Evolutionary conservation across 2,329 filamentous ascomycete species (phyloP).

Genomic region (Alternaria incomplexa): DNA sequence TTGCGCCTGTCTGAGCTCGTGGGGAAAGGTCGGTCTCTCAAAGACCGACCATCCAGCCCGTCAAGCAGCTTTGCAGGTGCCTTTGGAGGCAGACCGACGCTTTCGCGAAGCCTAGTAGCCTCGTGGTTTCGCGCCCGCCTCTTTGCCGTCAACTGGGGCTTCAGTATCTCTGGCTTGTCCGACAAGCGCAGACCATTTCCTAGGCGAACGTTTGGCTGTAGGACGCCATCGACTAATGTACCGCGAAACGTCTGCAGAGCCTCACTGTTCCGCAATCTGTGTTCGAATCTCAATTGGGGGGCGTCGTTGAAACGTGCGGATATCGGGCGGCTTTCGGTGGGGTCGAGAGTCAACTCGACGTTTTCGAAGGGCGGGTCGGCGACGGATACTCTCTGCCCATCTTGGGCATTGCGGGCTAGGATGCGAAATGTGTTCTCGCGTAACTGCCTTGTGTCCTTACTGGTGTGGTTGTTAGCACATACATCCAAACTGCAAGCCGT

Average conservation of each 20-base stretch:
- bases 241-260: constrained; percentile 24
- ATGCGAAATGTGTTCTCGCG: constrained; percentile 1
- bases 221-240: constrained; percentile 21
- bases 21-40: not conserved
- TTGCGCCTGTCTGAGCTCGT: not conserved
- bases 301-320: constrained; percentile 4
- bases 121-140: not conserved
- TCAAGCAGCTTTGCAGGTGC: not conserved
- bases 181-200: constrained; percentile 18
- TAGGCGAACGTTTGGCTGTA: constrained; percentile 31
- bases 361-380: constrained; percentile 12
- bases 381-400: constrained; percentile 9
- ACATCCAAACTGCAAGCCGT: no score
- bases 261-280: not conserved
- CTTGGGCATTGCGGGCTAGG: constrained; percentile 15
- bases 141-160: not conserved
- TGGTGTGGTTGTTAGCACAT: constrained; percentile 1
- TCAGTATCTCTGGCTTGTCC: not conserved
- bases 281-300: not conserved
- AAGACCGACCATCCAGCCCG: not conserved
- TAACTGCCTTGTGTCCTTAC: constrained; percentile 1
- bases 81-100: not conserved
- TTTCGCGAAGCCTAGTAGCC: not conserved
- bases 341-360: constrained; percentile 7
- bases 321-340: not conserved